Evolutionary conservation across 352 stramenopile species (phyloP).

Genomic region (Phytophthora sansomeana): DNA sequence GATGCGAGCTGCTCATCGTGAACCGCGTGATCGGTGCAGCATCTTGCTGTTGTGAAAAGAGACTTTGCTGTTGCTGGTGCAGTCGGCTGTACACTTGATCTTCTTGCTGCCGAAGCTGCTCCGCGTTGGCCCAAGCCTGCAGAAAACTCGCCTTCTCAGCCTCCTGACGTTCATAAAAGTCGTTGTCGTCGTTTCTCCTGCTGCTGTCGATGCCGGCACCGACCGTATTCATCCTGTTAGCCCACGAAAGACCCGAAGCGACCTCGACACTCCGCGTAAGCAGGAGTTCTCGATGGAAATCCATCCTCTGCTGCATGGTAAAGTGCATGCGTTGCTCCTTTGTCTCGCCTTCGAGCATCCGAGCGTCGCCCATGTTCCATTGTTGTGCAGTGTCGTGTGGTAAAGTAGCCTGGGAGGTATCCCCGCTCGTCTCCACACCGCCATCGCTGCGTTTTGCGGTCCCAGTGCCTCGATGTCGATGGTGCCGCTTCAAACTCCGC

Average conservation of each 20-base stretch:
- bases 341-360: constrained; percentile 8
- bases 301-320: constrained; percentile 36
- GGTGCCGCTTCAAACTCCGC: constrained; percentile 19
- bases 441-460: not conserved
- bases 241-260: constrained; percentile 18
- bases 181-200: not conserved
- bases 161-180: not conserved
- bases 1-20: not conserved
- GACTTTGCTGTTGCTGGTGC: constrained; percentile 29
- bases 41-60: constrained; percentile 27
- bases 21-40: constrained; percentile 3
- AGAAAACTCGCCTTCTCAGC: constrained; percentile 17
- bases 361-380: constrained; percentile 15
- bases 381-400: constrained; percentile 7
- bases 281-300: constrained; percentile 38
- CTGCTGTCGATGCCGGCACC: not conserved
- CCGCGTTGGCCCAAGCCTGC: constrained; percentile 25
- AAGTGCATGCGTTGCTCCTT: constrained; percentile 24
- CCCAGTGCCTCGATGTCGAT: not conserved
- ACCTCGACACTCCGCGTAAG: constrained; percentile 33
- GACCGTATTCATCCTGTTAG: constrained; percentile 15
- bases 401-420: not conserved
- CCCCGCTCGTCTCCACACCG: not conserved
- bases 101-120: constrained; percentile 24
- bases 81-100: constrained; percentile 25